These are phyloP conservation scores for Clonostachys byssicola DNA, from an alignment of 2,329 filamentous ascomycete species.

Conservation along the genomic window DNA sequence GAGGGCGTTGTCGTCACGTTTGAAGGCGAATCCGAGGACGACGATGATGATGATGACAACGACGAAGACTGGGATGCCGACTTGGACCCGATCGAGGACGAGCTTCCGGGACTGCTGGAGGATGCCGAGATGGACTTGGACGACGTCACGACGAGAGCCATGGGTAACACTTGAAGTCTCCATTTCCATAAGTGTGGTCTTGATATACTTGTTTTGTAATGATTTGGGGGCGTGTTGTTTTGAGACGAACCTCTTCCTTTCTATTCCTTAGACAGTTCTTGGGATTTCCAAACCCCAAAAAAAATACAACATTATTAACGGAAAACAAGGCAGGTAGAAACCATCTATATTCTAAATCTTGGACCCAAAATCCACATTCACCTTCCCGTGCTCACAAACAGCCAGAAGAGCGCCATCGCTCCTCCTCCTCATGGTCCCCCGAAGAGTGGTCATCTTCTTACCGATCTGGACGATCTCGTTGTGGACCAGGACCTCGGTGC, in stretches of 20 bases:
- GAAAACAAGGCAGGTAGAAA: too few species aligned
- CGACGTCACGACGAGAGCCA: slow-evolving; percentile 3
- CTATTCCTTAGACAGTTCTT: too few species aligned
- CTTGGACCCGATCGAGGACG: slow-evolving; percentile 12
- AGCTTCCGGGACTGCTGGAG: slow-evolving; percentile 14
- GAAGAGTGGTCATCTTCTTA: slow-evolving; percentile 45
- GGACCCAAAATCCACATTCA: slow-evolving; percentile 48
- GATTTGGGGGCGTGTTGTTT: too few species aligned
- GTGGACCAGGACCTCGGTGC: slow-evolving; percentile 45
- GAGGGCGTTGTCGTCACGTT: background rate
- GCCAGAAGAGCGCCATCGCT: slow-evolving; percentile 49
- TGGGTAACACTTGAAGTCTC: too few species aligned
- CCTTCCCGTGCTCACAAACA: slow-evolving; percentile 62
- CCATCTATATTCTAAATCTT: slow-evolving; percentile 9
- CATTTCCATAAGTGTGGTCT: background rate
- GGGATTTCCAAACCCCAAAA: too few species aligned
- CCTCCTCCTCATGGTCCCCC: slow-evolving; percentile 48
- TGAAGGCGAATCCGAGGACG: slow-evolving; percentile 4
- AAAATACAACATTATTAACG: too few species aligned
- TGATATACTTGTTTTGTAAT: background rate
- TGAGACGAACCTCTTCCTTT: too few species aligned
- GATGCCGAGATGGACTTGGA: slow-evolving; percentile 13
- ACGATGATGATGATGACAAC: slow-evolving; percentile 17
- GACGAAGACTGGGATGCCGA: slow-evolving; percentile 16
- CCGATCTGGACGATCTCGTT: slow-evolving; percentile 56